Evolutionary conservation across 257 asterid species (phyloP).

Genomic region (Euphrasia confusa): DNA sequence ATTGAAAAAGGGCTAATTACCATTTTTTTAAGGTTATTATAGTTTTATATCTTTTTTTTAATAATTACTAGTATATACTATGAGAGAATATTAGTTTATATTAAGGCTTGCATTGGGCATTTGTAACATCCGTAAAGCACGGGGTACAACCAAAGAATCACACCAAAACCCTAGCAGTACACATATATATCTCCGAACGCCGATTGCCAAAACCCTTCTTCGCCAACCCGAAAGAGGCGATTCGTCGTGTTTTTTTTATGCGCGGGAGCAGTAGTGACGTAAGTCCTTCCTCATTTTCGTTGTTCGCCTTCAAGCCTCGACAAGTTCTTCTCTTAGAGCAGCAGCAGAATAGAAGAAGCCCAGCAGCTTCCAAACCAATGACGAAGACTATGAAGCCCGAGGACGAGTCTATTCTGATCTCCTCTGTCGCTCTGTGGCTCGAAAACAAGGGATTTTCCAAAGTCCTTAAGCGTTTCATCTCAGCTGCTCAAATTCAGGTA

Average conservation of each 20-base stretch:
- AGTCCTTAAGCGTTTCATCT: conserved; percentile 46
- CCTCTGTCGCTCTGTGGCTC: conserved; percentile 48
- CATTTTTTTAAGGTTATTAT: no score
- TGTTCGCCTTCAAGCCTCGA: conserved; percentile 44
- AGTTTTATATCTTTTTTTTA: no score
- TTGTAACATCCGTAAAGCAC: not conserved
- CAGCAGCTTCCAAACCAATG: conserved; percentile 23
- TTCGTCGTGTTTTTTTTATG: conserved; percentile 25
- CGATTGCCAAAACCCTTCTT: conserved; percentile 15
- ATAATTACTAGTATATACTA: no score
- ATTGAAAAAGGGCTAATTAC: no score
- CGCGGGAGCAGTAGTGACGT: conserved; percentile 28
- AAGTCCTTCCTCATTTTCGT: conserved; percentile 30
- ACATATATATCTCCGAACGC: not conserved
- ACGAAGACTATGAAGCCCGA: conserved; percentile 31
- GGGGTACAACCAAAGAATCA: conserved; percentile 10
- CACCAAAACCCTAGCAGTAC: conserved; percentile 24
- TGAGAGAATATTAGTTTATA: no score
- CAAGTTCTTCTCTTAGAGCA: conserved; percentile 41
- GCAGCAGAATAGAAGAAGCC: conserved; percentile 27
- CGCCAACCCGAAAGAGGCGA: conserved; percentile 9
- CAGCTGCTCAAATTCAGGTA: conserved; percentile 49
- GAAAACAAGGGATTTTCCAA: conserved; percentile 40
- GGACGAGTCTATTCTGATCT: conserved; percentile 34
- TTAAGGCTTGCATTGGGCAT: not conserved